Conservation (phyloP, 2,329 filamentous ascomycete genomes). For the Penicillium sp. region DNA sequence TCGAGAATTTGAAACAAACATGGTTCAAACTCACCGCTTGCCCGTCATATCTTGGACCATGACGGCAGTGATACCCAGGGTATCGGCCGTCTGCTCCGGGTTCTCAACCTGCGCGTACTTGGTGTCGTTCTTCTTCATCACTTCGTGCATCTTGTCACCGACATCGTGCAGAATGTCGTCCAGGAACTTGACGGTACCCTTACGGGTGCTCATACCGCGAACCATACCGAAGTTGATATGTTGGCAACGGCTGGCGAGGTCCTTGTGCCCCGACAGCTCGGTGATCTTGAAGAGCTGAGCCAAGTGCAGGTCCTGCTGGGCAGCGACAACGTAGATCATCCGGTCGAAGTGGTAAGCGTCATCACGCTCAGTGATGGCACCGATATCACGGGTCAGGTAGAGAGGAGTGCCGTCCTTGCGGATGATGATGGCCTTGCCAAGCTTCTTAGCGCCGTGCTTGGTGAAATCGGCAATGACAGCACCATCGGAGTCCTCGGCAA, state of each 20-base stretch:
- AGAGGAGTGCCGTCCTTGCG: constrained; percentile 70
- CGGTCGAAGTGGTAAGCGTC: constrained; percentile 67
- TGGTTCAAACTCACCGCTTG: constrained; percentile 72
- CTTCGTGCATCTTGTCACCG: constrained; percentile 94
- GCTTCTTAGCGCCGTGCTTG: constrained; percentile 69
- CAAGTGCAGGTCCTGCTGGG: constrained; percentile 67
- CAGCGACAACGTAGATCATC: constrained; percentile 70
- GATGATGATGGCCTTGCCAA: constrained; percentile 69
- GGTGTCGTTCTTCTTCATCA: constrained; percentile 86
- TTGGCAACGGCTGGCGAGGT: constrained; percentile 62
- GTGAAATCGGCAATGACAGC: constrained; percentile 71
- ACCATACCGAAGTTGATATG: constrained; percentile 72
- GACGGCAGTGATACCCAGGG: constrained; percentile 87
- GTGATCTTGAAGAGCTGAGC: constrained; percentile 69
- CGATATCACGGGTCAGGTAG: constrained; percentile 72
- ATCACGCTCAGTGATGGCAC: constrained; percentile 65
- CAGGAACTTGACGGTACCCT: constrained; percentile 74
- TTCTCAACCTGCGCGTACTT: constrained; percentile 92
- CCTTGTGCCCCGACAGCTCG: constrained; percentile 64
- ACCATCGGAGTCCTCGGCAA: constrained; percentile 68
- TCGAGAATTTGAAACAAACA: too few species aligned
- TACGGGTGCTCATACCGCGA: constrained; percentile 67
- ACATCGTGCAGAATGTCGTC: constrained; percentile 78
- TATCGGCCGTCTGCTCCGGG: constrained; percentile 81
- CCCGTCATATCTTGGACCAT: constrained; percentile 99